Evolutionary conservation across 2,329 filamentous ascomycete species (phyloP), one percentile per base, ranked within the genome.

Genomic region (Aureobasidium uvarum): DNA sequence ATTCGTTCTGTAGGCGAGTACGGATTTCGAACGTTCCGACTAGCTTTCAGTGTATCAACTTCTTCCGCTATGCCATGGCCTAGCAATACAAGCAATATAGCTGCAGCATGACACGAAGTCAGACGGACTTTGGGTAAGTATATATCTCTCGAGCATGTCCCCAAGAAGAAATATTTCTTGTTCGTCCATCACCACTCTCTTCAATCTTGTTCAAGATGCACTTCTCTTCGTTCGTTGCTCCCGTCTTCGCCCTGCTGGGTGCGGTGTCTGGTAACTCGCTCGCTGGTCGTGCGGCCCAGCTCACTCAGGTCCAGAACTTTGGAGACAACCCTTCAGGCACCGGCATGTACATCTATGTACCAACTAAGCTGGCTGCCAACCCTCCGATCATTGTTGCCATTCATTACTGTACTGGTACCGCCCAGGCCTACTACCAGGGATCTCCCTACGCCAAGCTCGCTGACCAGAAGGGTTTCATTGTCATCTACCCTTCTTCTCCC

Each of bases 351-450:
- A 60, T 71, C 23, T 66, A 69, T 62, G 69, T 70, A 11, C 69
- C 69, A 14, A 62, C 58, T 50, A 68, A 66, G 45, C 56, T 69
- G n/a, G 67, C 66, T 36, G 64, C 66, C 11, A 68, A 68, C 11
- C 69, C 69, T 18, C 65, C 68, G 18, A 66, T 70, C 64, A 68
- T 71, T 36, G 69, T 71, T 23, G 69, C 68, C 16, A 70, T 71
- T 62, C 81, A 86, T 76, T 85, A 81, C 78, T 87, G 85, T 75
- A 78, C 80, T 55, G 84, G 85, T 31, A 80, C 80, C 2, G 85
- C 81, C 2, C 73, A 77, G 41, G 79, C 79, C 2, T 82, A 80
- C 69, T 84, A 81, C 73, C 72, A 71, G 4, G 78, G 77, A 38
- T 83, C 81, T 6, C 81, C 82, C 14, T 88, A 84, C 72, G 45